These are phyloP conservation scores for Mucor racemosus DNA, from an alignment of 371 early-diverging fungal genomes.

Conservation along the genomic window DNA sequence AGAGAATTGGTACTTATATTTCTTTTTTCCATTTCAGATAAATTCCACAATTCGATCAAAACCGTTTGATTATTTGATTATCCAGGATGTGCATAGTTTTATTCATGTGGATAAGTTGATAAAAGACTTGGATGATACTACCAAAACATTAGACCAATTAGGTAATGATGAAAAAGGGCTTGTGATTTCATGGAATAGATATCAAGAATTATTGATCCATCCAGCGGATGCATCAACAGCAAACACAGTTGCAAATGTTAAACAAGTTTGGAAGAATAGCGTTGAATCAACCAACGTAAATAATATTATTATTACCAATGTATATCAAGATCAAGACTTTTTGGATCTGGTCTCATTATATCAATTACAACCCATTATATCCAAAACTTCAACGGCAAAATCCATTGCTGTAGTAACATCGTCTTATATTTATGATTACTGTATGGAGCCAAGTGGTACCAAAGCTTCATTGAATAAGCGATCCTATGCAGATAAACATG, in stretches of 20 bases:
- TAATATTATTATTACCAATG: constrained; percentile 36
- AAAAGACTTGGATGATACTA: constrained; percentile 15
- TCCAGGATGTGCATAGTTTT: constrained; percentile 48
- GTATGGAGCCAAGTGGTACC: constrained; percentile 67
- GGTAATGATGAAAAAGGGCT: constrained; percentile 26
- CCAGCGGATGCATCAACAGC: neutral
- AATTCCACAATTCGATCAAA: neutral
- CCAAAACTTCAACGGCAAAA: constrained; percentile 8
- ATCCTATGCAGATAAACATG: constrained; percentile 52
- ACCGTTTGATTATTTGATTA: constrained; percentile 38
- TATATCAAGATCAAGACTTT: constrained; percentile 49
- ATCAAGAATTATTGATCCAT: neutral
- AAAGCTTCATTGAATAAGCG: constrained; percentile 56
- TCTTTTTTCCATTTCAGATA: neutral
- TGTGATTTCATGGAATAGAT: constrained; percentile 19
- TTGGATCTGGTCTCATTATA: neutral
- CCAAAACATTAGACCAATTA: neutral
- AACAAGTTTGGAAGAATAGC: constrained; percentile 43
- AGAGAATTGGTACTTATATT: neutral
- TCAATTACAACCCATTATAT: constrained; percentile 8
- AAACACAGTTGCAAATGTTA: constrained; percentile 3
- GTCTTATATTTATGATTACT: constrained; percentile 61
- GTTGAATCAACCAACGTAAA: constrained; percentile 42
- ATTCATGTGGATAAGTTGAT: constrained; percentile 34
- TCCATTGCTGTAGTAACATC: constrained; percentile 57